These are phyloP conservation scores for Aspergillus terreus DNA, from an alignment of 2,329 filamentous ascomycete genomes.

Conservation along the genomic window DNA sequence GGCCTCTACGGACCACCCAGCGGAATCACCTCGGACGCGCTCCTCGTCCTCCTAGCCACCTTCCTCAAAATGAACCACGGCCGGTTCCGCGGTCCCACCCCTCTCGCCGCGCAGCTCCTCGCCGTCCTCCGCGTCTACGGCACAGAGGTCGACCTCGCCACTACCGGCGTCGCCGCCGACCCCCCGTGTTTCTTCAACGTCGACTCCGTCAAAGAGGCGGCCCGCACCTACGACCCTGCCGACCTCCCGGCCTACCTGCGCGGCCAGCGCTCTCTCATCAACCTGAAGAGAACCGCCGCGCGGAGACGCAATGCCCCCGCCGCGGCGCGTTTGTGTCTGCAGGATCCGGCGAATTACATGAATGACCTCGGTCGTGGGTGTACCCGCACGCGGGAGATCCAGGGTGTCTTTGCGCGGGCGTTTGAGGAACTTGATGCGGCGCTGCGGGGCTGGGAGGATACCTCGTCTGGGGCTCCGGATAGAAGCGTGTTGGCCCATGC, in stretches of 20 bases:
- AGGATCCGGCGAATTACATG: constrained; percentile 56
- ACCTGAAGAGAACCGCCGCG: constrained; percentile 30
- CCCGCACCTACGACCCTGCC: constrained; percentile 9
- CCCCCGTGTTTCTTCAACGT: constrained; percentile 42
- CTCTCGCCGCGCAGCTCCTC: constrained; percentile 44
- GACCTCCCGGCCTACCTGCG: constrained; percentile 25
- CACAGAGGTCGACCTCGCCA: constrained; percentile 41
- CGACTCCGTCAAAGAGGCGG: constrained; percentile 13
- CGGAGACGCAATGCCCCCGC: constrained; percentile 23
- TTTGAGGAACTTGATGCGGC: constrained; percentile 21
- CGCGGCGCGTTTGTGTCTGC: constrained; percentile 48
- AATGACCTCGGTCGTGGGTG: constrained; percentile 55
- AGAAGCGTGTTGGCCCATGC: constrained; percentile 22
- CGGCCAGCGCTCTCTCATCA: constrained; percentile 39
- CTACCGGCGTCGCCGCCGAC: constrained; percentile 48
- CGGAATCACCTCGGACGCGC: constrained; percentile 53
- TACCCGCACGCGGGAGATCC: constrained; percentile 49
- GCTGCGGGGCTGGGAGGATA: constrained; percentile 23
- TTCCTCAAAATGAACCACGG: constrained; percentile 46
- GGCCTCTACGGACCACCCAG: constrained; percentile 46
- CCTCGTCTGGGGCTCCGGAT: neutral
- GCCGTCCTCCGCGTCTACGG: constrained; percentile 50
- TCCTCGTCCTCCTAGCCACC: constrained; percentile 57
- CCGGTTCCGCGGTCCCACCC: constrained; percentile 23
- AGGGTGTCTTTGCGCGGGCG: constrained; percentile 38